phyloP scores from a whole-genome alignment of 2,329 filamentous ascomycete species.

The Calonectria pteridis region DNA sequence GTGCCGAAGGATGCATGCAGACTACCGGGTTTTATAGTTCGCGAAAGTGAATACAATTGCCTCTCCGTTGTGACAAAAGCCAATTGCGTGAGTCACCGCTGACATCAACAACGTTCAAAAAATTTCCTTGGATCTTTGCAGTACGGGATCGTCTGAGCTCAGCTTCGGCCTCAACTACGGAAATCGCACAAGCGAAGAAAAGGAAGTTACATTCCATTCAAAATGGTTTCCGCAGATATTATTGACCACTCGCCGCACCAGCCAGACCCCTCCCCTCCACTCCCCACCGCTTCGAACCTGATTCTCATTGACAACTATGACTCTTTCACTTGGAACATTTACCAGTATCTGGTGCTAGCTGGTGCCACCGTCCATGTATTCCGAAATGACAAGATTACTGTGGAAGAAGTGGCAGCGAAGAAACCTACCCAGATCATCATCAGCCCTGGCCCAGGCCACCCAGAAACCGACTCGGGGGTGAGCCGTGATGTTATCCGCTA shows the following conservation, averaged over 20 bases:
- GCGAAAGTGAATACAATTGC: constrained; percentile 26
- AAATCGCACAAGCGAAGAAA: background rate
- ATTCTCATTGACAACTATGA: constrained; percentile 99
- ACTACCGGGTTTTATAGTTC: constrained; percentile 10
- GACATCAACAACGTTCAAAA: constrained; percentile 28
- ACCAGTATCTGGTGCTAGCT: constrained; percentile 97
- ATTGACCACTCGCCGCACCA: constrained; percentile 90
- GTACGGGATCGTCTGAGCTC: background rate
- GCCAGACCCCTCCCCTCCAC: constrained; percentile 77
- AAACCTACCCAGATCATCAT: constrained; percentile 95
- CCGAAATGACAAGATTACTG: constrained; percentile 90
- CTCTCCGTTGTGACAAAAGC: constrained; percentile 36
- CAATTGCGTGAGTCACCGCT: constrained; percentile 37
- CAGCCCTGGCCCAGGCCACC: constrained; percentile 95
- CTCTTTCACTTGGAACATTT: constrained; percentile 99
- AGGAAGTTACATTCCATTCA: constrained; percentile 32
- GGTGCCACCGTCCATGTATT: constrained; percentile 91
- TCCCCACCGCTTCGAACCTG: constrained; percentile 88
- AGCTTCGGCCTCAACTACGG: background rate
- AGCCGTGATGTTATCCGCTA: constrained; percentile 92
- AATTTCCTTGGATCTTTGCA: background rate
- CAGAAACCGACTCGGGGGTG: constrained; percentile 89
- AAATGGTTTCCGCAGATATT: constrained; percentile 64
- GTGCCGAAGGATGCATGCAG: background rate
- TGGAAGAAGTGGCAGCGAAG: constrained; percentile 85